Conservation (phyloP, 73 alveolate species). For the Symbiodinium pilosum region DNA sequence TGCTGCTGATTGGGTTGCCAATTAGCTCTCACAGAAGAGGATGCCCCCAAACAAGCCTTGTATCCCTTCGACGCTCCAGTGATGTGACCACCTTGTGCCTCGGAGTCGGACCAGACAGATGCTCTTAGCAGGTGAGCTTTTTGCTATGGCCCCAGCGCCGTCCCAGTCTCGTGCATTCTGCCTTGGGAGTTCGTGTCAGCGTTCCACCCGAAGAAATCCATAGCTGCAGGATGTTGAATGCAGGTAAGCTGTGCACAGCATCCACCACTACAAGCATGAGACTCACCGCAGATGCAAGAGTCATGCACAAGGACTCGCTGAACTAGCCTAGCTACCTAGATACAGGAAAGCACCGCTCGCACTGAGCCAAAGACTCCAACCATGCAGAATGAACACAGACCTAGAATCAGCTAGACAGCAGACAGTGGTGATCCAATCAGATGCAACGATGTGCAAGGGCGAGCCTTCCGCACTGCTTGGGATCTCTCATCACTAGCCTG, state of each 20-base stretch:
- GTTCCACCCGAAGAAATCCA: neutral
- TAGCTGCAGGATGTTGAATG: no score
- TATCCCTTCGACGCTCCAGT: constrained; percentile 80
- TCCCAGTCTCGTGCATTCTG: constrained; percentile 80
- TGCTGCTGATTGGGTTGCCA: no score
- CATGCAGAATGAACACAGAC: neutral
- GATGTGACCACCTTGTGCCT: constrained; percentile 79
- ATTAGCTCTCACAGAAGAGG: no score
- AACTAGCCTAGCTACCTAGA: no score
- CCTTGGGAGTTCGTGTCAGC: neutral
- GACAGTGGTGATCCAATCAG: no score
- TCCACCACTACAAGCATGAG: no score
- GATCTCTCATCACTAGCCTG: neutral
- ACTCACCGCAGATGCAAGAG: no score
- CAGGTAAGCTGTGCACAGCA: no score
- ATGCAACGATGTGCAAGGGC: no score
- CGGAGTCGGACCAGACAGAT: neutral
- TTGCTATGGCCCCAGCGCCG: neutral
- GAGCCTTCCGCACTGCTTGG: constrained; percentile 62
- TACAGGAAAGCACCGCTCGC: no score
- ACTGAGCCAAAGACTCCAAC: neutral
- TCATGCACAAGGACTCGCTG: no score
- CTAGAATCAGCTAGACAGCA: no score
- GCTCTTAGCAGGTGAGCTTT: neutral
- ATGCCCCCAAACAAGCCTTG: constrained; percentile 13